Evolutionary conservation across 1,139 yeast genomes (phyloP), one percentile per base, ranked within the genome.

Genomic region (Wickerhamomyces sp.): DNA sequence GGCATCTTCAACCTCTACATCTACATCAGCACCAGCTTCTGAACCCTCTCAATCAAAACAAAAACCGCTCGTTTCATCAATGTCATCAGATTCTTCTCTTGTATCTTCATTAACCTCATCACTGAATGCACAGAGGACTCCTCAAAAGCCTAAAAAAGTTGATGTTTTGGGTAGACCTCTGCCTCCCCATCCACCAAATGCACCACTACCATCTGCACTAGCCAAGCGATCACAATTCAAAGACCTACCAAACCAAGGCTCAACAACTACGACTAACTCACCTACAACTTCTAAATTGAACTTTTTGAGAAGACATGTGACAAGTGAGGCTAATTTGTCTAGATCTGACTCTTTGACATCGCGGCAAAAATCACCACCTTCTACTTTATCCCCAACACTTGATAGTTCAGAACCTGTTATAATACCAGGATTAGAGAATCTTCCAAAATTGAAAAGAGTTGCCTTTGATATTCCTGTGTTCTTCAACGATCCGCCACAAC

Each of bases 391-490:
- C 5, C 23, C 23, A 4, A 18, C 23, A 5, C 23, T 18, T 18
- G 37, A 13, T 39, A 44, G 37, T 10, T 23, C 27, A 11, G 45
- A 53, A 11, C 56, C 58, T 13, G 42, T 49, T 1, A 45, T 45
- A 1, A 67, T 69, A 4, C 73, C 75, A 1, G 74, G 74, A 0
- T 49, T 75, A 39, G 69, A 66, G 40, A 63, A 63, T 26, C 44
- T 75, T 2, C 68, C 68, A 49, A 68, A 83, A 5, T 66, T 85
- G 60, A 81, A 79, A 57, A 71, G 85, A 54, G 93, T 85, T 26
- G 81, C 88, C 0, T 85, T 85, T 63, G 88, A 85, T 42, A 73
- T 83, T 23, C 79, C 81, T 31, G 84, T 89, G 0, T 85, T 84
- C 58, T 76, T 80, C 47, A 80, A 82, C 48, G 87, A 81, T 54